These are phyloP conservation scores for Aureobasidium sp. DNA, from an alignment of 2,329 filamentous ascomycete species.

Conservation along the genomic window DNA sequence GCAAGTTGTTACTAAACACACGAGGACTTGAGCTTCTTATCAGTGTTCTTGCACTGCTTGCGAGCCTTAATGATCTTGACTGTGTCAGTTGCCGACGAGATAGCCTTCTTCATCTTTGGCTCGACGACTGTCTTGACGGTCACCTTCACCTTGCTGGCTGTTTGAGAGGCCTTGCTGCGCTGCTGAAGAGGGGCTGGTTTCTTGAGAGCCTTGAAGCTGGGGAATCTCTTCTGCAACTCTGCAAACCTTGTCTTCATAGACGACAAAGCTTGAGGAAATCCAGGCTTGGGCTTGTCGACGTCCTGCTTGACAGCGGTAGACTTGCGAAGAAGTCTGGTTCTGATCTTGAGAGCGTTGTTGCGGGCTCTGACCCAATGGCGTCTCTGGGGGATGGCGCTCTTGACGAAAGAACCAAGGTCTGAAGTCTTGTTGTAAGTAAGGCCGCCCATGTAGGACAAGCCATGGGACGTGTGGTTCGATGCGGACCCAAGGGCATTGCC, in stretches of 20 bases:
- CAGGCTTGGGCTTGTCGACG: not conserved
- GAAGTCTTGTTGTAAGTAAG: constrained; percentile 10
- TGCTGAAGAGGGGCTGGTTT: not conserved
- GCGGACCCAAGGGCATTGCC: not conserved
- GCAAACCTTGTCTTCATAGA: not conserved
- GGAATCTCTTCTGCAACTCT: not conserved
- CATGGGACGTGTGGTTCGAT: not conserved
- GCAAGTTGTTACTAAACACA: not conserved
- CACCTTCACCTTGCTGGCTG: not conserved
- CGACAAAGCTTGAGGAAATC: not conserved
- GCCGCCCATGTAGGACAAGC: not conserved
- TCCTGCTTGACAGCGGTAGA: not conserved
- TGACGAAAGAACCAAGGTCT: not conserved
- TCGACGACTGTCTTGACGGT: not conserved
- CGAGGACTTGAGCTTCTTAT: not conserved
- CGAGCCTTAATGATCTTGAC: not conserved
- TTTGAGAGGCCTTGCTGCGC: not conserved
- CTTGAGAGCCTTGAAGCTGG: not conserved
- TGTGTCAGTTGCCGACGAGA: not conserved
- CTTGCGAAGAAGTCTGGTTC: not conserved
- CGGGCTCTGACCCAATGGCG: constrained; percentile 5
- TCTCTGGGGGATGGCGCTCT: constrained; percentile 4
- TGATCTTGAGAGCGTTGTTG: constrained; percentile 10
- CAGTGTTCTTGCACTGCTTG: not conserved
- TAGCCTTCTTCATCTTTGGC: not conserved